Conservation (phyloP, 129 eudicot species). For the Chrysanthemum lavandulifolium region DNA sequence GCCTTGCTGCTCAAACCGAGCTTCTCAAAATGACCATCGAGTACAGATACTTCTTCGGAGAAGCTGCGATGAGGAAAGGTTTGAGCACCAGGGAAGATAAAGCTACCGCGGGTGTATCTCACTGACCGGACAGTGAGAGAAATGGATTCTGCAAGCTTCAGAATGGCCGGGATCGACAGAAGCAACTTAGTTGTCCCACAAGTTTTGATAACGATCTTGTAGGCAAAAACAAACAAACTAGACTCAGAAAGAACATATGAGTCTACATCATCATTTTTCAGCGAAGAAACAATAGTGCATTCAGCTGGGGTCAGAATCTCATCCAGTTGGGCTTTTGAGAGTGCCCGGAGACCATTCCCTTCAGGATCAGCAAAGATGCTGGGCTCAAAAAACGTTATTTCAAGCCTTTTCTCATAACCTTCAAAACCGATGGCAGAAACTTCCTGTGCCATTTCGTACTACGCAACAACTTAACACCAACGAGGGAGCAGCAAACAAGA, state of each 20-base stretch:
- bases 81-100: constrained; percentile 88
- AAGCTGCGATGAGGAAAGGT: constrained; percentile 85
- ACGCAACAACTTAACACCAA: constrained; percentile 15
- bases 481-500: constrained; percentile 22
- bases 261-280: constrained; percentile 68
- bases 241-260: constrained; percentile 95
- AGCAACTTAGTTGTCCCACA: constrained; percentile 98
- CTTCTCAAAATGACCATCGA: constrained; percentile 62
- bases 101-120: constrained; percentile 89
- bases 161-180: constrained; percentile 67
- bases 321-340: constrained; percentile 73
- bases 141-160: constrained; percentile 57
- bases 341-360: constrained; percentile 74
- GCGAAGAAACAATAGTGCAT: constrained; percentile 86
- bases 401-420: constrained; percentile 97
- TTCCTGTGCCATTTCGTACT: constrained; percentile 25
- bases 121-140: constrained; percentile 74
- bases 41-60: constrained; percentile 89
- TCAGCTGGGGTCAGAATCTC: constrained; percentile 85
- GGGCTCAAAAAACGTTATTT: constrained; percentile 77
- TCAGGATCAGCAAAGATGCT: constrained; percentile 82
- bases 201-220: constrained; percentile 89
- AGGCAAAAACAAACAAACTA: constrained; percentile 73
- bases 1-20: constrained; percentile 69
- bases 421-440: constrained; percentile 91